Evolutionary conservation across 2,329 filamentous ascomycete genomes (phyloP), one percentile per base, ranked within the genome.

Genomic region (Colletotrichum nymphaeae): DNA sequence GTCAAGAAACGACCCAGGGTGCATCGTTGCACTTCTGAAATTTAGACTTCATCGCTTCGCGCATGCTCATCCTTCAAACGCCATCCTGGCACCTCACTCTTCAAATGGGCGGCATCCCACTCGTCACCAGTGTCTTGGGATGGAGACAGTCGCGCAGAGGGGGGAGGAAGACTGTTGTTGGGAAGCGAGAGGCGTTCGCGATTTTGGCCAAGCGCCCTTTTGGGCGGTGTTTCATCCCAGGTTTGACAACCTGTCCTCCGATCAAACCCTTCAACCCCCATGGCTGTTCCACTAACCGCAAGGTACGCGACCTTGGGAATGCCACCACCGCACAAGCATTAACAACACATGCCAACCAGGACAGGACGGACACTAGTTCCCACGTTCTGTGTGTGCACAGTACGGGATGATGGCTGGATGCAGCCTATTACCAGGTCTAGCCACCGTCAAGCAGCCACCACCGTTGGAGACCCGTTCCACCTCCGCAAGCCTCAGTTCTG

Each of bases 191-290:
- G 30, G 58, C 30, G 65, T 69, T 72, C 65, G 65, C 69, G n/a
- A 64, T 64, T 57, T 35, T 26, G 37, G 67, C 53, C 26, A 58
- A 68, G 69, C 69, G 57, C 59, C 59, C 24, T 28, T 42, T 35
- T 52, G 64, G 58, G 66, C 59, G 28, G 55, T 60, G 70, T 73
- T 73, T 73, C 71, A 73, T 73, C 67, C 71, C 67, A 73, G 71
- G 71, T 73, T 73, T 71, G 71, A 66, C 71, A 71, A 57, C 56
- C 62, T 66, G 60, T 60, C 55, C 67, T 73, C 60, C 56, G 60
- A 73, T 66, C 71, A 70, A 65, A 57, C 67, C 37, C 60, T 56
- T 14, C 56, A 37, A 69, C 19, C 55, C 24, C 59, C 53, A 24
- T n/a, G 32, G 28, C 24, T 49, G 49, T 60, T 62, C 65, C 55